Conservation (phyloP, 768 basidiomycete genomes). For the Agaricus sinodeliciosus region DNA sequence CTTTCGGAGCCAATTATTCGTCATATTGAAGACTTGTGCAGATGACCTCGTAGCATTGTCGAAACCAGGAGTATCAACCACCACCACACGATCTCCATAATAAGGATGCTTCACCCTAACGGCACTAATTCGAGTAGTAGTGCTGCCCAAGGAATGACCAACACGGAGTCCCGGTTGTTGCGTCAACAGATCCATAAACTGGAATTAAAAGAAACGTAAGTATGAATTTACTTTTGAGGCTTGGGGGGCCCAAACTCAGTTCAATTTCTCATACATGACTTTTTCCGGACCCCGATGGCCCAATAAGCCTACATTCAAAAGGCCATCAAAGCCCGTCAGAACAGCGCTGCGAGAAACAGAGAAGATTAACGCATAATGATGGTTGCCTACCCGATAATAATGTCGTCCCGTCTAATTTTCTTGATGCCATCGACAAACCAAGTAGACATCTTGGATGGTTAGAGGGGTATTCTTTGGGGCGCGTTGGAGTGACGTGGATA, state of each 20-base stretch:
- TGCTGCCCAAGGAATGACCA: neutral
- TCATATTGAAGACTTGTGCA: neutral
- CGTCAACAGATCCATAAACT: conserved; percentile 8
- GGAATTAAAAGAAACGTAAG: neutral
- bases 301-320: neutral
- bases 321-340: too few relatives aligned
- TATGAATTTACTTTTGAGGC: neutral
- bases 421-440: conserved; percentile 8
- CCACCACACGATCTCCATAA: conserved; percentile 3
- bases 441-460: neutral
- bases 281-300: conserved; percentile 5
- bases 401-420: conserved; percentile 4
- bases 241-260: neutral
- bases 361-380: too few relatives aligned
- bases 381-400: conserved; percentile 4
- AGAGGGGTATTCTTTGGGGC: neutral
- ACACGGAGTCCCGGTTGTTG: conserved; percentile 1
- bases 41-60: neutral
- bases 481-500: neutral
- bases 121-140: conserved; percentile 1
- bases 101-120: conserved; percentile 1
- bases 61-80: conserved; percentile 11
- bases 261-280: conserved; percentile 1
- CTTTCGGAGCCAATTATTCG: conserved; percentile 3
- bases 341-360: neutral